A percentile compares a stretch with the other conserved stretches of the same genome.
Conservation (phyloP, 805 yeast genomes). For the Barnettozyma sucrosica region DNA sequence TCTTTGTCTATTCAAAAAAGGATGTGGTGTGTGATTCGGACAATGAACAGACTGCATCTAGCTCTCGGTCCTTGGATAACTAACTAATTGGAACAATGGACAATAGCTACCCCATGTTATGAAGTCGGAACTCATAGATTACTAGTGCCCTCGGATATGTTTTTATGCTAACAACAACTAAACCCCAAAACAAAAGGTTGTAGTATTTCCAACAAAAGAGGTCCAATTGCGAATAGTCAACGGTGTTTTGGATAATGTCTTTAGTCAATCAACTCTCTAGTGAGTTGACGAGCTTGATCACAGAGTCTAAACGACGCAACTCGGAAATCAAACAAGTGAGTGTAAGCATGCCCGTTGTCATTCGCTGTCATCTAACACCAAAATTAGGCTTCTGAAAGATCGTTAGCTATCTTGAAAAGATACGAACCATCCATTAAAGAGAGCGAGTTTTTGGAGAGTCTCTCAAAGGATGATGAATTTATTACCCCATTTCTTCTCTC, state of each 20-base stretch:
- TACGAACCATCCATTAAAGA: slow-evolving; percentile 27
- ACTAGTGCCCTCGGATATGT: not conserved
- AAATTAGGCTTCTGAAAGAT: slow-evolving; percentile 38
- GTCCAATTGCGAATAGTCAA: not conserved
- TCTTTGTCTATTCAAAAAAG: slow-evolving; percentile 38
- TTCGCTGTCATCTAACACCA: not conserved
- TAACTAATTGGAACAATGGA: too few relatives aligned
- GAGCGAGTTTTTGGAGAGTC: slow-evolving; percentile 25
- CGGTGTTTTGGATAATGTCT: slow-evolving; percentile 30
- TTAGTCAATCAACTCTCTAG: slow-evolving; percentile 41
- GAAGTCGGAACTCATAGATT: not conserved
- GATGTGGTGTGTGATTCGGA: slow-evolving; percentile 37
- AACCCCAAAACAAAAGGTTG: not conserved
- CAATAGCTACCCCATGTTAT: too few relatives aligned
- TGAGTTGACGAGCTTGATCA: slow-evolving; percentile 55
- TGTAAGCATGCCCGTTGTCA: not conserved
- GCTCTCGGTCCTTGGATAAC: not conserved
- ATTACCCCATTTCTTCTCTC: slow-evolving; percentile 66
- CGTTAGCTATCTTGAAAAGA: slow-evolving; percentile 40
- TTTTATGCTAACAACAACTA: too few relatives aligned
- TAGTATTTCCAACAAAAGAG: not conserved
- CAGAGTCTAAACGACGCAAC: slow-evolving; percentile 69
- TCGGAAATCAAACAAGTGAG: slow-evolving; percentile 58
- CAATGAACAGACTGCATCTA: slow-evolving; percentile 12
- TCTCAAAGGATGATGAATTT: slow-evolving; percentile 46